Evolutionary conservation across 2,329 filamentous ascomycete genomes (phyloP), one percentile per base, ranked within the genome.

Genomic region (Chaetomium sp.): DNA sequence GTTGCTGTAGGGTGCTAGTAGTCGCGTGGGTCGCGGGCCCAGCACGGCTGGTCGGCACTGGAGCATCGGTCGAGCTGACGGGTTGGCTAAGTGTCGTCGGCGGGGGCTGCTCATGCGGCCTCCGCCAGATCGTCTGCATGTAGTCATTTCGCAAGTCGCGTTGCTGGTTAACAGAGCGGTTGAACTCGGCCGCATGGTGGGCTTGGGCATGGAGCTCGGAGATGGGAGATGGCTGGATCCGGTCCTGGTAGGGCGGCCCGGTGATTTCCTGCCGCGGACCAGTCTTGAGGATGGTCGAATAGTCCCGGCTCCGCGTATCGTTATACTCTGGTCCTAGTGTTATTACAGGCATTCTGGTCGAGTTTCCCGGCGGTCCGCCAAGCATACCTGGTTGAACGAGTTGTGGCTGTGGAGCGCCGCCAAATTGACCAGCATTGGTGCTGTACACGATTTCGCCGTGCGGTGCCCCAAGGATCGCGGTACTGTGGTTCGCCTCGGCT

Each of bases 391-490:
- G 79, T 70, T 88, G 86, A 65, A 90, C 76, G 61, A 86, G 81
- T 65, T 84, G 85, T 59, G 84, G 79, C 72, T 88, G 81, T 58
- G 84, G 80, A 61, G 85, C 79, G 62, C 82, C 80, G 59, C 85
- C 82, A 66, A 87, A 86, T 54, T 81, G 81, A 61, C 74, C 77
- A 36, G 85, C 80, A 53, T 81, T 82, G 70, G 87, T 91, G 74
- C 84, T 89, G 73, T 96, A 96, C 54, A 95, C 88, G 66, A 96
- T 90, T 72, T 95, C 89, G 53, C 87, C 86, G 67, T 94, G 89
- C 35, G 86, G 83, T 53, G 86, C 79, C 52, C 84, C 80, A 52
- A 87, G 76, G 52, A 84, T 65, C 58, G 80, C 80, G 49, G 81
- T 82, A 63, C 77, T 82, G 67, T 79, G 78, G 74, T 60, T 66